These are phyloP conservation scores for Phytophthora ohioensis DNA, from an alignment of 352 stramenopile genomes.

Conservation along the genomic window DNA sequence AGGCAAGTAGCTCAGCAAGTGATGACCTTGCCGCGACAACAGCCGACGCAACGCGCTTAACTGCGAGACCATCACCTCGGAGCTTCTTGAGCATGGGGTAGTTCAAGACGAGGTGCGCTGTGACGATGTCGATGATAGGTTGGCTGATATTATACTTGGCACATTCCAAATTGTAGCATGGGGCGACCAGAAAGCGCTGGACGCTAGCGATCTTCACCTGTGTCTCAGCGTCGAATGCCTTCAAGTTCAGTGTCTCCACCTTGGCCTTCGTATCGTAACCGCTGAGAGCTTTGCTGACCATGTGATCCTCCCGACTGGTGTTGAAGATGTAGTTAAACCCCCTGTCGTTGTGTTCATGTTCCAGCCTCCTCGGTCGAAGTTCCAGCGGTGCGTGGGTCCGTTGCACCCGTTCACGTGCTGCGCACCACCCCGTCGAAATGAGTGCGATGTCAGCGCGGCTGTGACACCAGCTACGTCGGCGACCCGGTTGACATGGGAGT, in stretches of 20 bases:
- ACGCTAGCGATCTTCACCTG: too few species aligned
- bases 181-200: not conserved
- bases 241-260: too few species aligned
- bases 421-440: constrained; percentile 23
- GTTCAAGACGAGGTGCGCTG: not conserved
- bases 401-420: constrained; percentile 22
- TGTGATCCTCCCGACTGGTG: constrained; percentile 4
- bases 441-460: constrained; percentile 30
- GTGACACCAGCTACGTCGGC: constrained; percentile 3
- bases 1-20: constrained; percentile 11
- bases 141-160: not conserved
- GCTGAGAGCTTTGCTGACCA: too few species aligned
- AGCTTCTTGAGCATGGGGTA: not conserved
- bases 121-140: not conserved
- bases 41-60: not conserved
- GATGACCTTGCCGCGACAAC: not conserved
- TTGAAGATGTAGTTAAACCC: constrained; percentile 33
- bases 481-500: constrained; percentile 17
- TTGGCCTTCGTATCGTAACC: too few species aligned
- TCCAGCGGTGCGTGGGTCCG: constrained; percentile 12
- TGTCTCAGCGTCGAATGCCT: too few species aligned
- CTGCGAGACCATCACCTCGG: not conserved
- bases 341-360: constrained; percentile 33
- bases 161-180: not conserved
- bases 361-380: constrained; percentile 24